Evolutionary conservation across 1,284 basidiomycete genomes (phyloP).

Genomic region (Irpex sp.): DNA sequence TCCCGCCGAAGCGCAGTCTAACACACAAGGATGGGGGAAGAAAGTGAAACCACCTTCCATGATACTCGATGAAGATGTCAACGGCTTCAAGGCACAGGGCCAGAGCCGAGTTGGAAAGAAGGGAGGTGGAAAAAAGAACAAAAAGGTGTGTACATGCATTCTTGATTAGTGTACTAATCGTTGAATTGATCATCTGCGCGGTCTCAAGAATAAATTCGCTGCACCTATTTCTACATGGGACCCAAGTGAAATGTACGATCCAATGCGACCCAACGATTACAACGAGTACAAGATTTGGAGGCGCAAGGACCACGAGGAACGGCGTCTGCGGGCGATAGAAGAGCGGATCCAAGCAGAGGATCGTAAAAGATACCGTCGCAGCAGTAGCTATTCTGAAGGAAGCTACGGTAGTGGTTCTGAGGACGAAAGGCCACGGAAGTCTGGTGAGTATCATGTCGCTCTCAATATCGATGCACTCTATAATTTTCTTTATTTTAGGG

Average conservation of each 20-base stretch:
- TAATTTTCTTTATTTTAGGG: slow-evolving; percentile 43
- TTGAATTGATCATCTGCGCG: slow-evolving; percentile 1
- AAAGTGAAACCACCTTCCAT: slow-evolving; percentile 84
- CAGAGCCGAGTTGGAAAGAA: slow-evolving; percentile 38
- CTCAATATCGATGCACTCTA: slow-evolving; percentile 33
- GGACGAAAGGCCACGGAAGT: slow-evolving; percentile 65
- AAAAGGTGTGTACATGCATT: slow-evolving; percentile 44
- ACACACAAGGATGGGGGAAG: slow-evolving; percentile 65
- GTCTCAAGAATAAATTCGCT: slow-evolving; percentile 67
- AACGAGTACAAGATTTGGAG: slow-evolving; percentile 79
- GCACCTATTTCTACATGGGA: slow-evolving; percentile 59
- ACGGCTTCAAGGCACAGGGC: slow-evolving; percentile 58
- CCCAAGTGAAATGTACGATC: slow-evolving; percentile 74
- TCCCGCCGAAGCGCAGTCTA: slow-evolving; percentile 18
- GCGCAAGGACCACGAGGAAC: slow-evolving; percentile 65
- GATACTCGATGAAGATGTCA: slow-evolving; percentile 82
- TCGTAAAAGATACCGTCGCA: slow-evolving; percentile 50
- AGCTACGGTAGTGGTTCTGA: slow-evolving; percentile 60
- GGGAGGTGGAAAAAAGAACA: slow-evolving; percentile 47
- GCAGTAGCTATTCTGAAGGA: slow-evolving; percentile 56
- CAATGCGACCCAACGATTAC: slow-evolving; percentile 79
- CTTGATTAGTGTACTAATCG: background rate
- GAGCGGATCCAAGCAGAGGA: slow-evolving; percentile 54
- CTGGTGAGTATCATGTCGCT: slow-evolving; percentile 39
- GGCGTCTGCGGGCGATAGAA: slow-evolving; percentile 49